Evolutionary conservation across 805 yeast species (phyloP), one percentile per base, ranked within the genome.

Genomic region (Blastobotrys peoriensis): DNA sequence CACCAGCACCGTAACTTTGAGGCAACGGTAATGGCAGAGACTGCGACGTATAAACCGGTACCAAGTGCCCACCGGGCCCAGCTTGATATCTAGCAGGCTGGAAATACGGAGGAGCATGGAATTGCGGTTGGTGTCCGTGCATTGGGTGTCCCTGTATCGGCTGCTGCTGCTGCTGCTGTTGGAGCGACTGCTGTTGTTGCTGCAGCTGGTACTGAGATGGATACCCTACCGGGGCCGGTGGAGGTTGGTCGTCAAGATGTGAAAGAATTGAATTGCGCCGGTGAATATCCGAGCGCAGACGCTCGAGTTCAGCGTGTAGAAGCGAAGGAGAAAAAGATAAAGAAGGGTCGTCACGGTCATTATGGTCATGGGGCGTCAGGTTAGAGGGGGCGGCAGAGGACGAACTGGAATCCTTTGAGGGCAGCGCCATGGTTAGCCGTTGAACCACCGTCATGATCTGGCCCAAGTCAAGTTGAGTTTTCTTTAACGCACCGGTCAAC

Each of bases 381-480:
- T 19, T 22, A n/a, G 40, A 3, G 8, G 33, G 17, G 16, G 36
- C 35, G 3, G 45, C 28, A 16, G 43, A 35, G 36, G 38, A 28
- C 20, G n/a, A 41, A 3, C 16, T 20, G 8, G 45, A 33, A 18
- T 23, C 15, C 28, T 15, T 38, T 27, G 13, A 18, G 15, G 18
- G 41, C 9, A 23, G 27, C 30, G 33, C 30, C 17, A 17, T 25
- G 17, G 33, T 17, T 27, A n/a, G 27, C 18, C 33, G 22, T 18
- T 8, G 35, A 18, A 3, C n/a, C 18, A 38, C 21, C 16, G 48
- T 52, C 22, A 43, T 40, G 13, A 47, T 20, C 42, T 45, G 47
- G 27, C 28, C 38, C 19, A 53, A 18, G 18, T 48, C 47, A 23
- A 35, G 20, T 18, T 51, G 51, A 3, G 52, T 40, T 38, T 44